phyloP scores from a whole-genome alignment of 495 filamentous ascomycete genomes.

The Xylaria venustula region DNA sequence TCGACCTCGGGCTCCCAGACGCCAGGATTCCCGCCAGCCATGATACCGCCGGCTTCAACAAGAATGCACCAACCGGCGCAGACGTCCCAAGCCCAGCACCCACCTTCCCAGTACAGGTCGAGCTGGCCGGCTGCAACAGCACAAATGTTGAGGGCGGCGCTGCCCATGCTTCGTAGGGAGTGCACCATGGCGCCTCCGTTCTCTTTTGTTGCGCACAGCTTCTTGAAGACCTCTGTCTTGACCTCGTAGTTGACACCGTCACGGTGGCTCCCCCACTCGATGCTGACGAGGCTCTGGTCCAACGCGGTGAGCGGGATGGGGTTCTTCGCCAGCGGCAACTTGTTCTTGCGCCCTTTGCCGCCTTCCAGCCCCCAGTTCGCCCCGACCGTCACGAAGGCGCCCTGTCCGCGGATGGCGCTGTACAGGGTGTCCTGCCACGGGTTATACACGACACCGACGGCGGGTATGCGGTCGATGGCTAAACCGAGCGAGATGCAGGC shows the following conservation, averaged over 20 bases:
- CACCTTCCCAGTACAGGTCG: slow-evolving; percentile 91
- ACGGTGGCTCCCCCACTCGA: slow-evolving; percentile 79
- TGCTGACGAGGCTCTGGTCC: slow-evolving; percentile 60
- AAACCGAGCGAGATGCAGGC: slow-evolving; percentile 84
- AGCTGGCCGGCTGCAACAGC: slow-evolving; percentile 74
- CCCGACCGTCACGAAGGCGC: slow-evolving; percentile 57
- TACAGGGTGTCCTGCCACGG: slow-evolving; percentile 69
- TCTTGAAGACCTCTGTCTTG: slow-evolving; percentile 67
- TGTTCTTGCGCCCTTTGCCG: slow-evolving; percentile 25
- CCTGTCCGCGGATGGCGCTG: slow-evolving; percentile 66
- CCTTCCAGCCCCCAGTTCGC: slow-evolving; percentile 28
- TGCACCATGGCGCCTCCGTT: slow-evolving; percentile 82
- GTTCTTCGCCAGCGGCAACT: slow-evolving; percentile 58
- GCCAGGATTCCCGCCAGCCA: slow-evolving; percentile 76
- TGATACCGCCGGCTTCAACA: slow-evolving; percentile 76
- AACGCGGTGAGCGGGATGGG: slow-evolving; percentile 55
- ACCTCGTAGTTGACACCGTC: slow-evolving; percentile 72
- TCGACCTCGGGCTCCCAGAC: slow-evolving; percentile 75
- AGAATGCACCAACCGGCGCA: slow-evolving; percentile 89
- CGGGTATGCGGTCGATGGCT: slow-evolving; percentile 57
- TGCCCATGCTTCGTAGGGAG: slow-evolving; percentile 69
- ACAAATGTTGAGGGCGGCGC: slow-evolving; percentile 81
- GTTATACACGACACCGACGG: slow-evolving; percentile 83
- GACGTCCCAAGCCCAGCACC: slow-evolving; percentile 95
- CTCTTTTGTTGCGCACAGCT: slow-evolving; percentile 61